Conservation (phyloP, 169 alveolate species). For the Plasmodium coatneyi region DNA sequence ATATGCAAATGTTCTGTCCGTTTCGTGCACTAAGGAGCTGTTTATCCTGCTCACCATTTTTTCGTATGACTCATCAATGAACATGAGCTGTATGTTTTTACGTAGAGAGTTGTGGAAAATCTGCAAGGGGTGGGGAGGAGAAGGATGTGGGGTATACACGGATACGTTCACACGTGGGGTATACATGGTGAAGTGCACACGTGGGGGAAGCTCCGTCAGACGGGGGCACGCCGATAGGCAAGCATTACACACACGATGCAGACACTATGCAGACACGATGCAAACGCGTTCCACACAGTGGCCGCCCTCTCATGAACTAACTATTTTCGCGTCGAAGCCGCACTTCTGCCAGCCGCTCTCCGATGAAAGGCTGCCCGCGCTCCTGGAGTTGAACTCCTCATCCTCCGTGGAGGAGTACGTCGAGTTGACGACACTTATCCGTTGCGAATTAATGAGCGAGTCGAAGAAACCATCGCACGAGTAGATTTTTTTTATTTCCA, state of each 20-base stretch:
- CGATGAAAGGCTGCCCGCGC: slow-evolving; percentile 8
- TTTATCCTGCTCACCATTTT: slow-evolving; percentile 38
- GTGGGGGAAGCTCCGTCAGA: not conserved
- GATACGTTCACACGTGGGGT: not conserved
- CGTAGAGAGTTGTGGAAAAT: slow-evolving; percentile 49
- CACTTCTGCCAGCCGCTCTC: slow-evolving; percentile 76
- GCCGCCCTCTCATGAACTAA: not conserved
- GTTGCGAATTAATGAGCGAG: slow-evolving; percentile 50
- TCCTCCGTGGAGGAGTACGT: slow-evolving; percentile 54
- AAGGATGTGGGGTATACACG: not conserved
- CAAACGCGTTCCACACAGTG: not conserved
- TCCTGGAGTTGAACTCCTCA: slow-evolving; percentile 23
- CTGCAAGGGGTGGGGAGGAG: slow-evolving; percentile 10
- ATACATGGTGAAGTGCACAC: not conserved
- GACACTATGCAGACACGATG: not conserved
- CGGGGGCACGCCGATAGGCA: not conserved
- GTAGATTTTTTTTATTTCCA: slow-evolving; percentile 68
- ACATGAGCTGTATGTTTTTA: slow-evolving; percentile 54
- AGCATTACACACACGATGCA: not conserved
- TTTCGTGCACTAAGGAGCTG: slow-evolving; percentile 25
- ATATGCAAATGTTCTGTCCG: slow-evolving; percentile 29
- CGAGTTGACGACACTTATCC: slow-evolving; percentile 12
- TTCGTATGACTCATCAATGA: slow-evolving; percentile 43
- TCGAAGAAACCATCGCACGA: slow-evolving; percentile 71
- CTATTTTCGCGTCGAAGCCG: slow-evolving; percentile 74